These are phyloP conservation scores for Fragaria ananassa DNA, from an alignment of 306 rosid genomes.

Conservation along the genomic window DNA sequence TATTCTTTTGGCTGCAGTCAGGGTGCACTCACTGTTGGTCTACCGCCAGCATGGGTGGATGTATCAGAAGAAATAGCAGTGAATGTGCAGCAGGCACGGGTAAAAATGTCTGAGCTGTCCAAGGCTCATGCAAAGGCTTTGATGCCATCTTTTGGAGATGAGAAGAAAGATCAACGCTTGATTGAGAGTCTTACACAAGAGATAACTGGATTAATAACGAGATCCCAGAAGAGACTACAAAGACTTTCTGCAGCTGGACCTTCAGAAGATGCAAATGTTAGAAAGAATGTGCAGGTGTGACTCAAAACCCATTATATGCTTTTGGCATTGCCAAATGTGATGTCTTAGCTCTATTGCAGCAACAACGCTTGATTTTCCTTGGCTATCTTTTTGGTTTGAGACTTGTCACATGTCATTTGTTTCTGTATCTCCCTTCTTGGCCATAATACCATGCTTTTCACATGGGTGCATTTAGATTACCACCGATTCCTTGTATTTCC, in stretches of 20 bases:
- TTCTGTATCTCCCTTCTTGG: neutral
- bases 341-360: neutral
- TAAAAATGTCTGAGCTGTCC: constrained; percentile 75
- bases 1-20: constrained; percentile 44
- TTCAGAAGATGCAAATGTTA: constrained; percentile 87
- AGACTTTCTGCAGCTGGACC: constrained; percentile 80
- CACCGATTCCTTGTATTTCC: neutral
- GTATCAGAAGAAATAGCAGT: constrained; percentile 89
- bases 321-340: constrained; percentile 11
- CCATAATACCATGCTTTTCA: neutral
- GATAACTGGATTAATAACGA: constrained; percentile 75
- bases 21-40: constrained; percentile 72
- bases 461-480: neutral
- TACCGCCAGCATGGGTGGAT: constrained; percentile 99
- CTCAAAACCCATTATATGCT: neutral
- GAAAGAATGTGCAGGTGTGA: constrained; percentile 96
- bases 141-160: constrained; percentile 97
- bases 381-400: neutral
- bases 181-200: constrained; percentile 82
- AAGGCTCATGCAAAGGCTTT: constrained; percentile 92
- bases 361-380: neutral
- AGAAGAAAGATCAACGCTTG: constrained; percentile 79
- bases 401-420: neutral
- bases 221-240: constrained; percentile 75
- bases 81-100: constrained; percentile 77